A percentile compares a stretch with the other conserved stretches of the same genome.
Evolutionary conservation across 345 rosid species (phyloP).

Genomic region (Boechera stricta): DNA sequence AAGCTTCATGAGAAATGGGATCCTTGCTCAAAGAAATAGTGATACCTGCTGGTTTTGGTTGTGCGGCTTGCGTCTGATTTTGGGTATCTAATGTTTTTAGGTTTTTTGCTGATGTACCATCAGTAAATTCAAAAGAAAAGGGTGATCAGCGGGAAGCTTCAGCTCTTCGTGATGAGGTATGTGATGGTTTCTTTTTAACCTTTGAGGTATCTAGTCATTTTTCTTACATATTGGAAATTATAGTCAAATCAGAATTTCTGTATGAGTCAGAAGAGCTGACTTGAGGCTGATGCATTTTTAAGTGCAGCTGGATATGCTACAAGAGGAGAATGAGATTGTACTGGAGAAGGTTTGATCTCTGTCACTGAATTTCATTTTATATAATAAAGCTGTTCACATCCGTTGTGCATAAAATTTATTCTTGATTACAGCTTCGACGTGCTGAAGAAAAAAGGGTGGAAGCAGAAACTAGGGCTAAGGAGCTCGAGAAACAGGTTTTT

Average conservation of each 20-base stretch:
- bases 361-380: not conserved
- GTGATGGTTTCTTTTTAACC: slow-evolving; percentile 35
- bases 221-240: not conserved
- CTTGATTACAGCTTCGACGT: slow-evolving; percentile 64
- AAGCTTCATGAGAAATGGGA: slow-evolving; percentile 26
- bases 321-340: slow-evolving; percentile 83
- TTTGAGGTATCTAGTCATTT: slow-evolving; percentile 19
- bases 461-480: slow-evolving; percentile 91
- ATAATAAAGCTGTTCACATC: slow-evolving; percentile 26
- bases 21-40: not conserved
- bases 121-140: slow-evolving; percentile 56
- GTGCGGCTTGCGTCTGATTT: slow-evolving; percentile 1
- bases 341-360: slow-evolving; percentile 63
- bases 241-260: not conserved
- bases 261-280: slow-evolving; percentile 21
- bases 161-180: slow-evolving; percentile 97
- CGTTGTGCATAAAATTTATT: slow-evolving; percentile 36
- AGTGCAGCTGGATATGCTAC: slow-evolving; percentile 95
- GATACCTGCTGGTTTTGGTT: slow-evolving; percentile 3
- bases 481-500: slow-evolving; percentile 96
- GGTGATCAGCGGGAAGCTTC: slow-evolving; percentile 93
- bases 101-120: slow-evolving; percentile 69
- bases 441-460: slow-evolving; percentile 88
- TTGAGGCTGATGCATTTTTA: slow-evolving; percentile 41
- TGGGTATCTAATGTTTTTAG: slow-evolving; percentile 49